Evolutionary conservation across 1,284 basidiomycete genomes (phyloP), one percentile per base, ranked within the genome.

Genomic region (Rugosomyces carneus): DNA sequence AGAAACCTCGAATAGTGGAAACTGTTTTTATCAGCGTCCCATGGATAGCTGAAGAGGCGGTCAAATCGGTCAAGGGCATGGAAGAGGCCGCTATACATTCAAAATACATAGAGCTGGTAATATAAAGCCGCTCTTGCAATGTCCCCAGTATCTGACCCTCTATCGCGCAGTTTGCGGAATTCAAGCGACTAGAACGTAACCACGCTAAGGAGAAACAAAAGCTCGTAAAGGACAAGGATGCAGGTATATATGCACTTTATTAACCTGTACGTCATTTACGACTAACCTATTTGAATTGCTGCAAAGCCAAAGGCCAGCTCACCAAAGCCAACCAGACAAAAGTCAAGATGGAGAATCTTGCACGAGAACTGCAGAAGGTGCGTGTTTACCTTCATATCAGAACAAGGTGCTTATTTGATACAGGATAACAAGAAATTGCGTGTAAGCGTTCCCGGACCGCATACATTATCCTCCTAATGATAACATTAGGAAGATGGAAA

Each of bases 171-270:
- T 90, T 89, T 65, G 84, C 86, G 58, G 88, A 90, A 62, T 69
- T 88, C 59, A 89, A 89, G 61, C 76, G 85, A 42, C 61, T 86
- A 57, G 88, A 91, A 64, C 75, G 88, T 51, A 88, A 90, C 60
- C 84, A 89, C 59, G 81, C 87, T 44, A 90, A 87, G 67, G 87
- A 90, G 70, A 89, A 86, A 64, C 87, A 90, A 70, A 90, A 90
- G 60, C 69, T 90, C 32, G 72, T 78, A 42, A 90, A 90, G 67
- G 87, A 90, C 72, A 89, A 89, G 68, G 87, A 90, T 66, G 79
- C 86, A 53, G 86, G 86, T 88, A 54, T 49, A 66, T 37, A 29
- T 26, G 41, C 20, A 62, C 21, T 23, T 23, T 23, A 61, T 38
- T 26, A n/a, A 34, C 36, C 42, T 16, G 38, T 38, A 6, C 21